Evolutionary conservation across 2,329 filamentous ascomycete genomes (phyloP).

Genomic region (Cladosporium oxysporum): DNA sequence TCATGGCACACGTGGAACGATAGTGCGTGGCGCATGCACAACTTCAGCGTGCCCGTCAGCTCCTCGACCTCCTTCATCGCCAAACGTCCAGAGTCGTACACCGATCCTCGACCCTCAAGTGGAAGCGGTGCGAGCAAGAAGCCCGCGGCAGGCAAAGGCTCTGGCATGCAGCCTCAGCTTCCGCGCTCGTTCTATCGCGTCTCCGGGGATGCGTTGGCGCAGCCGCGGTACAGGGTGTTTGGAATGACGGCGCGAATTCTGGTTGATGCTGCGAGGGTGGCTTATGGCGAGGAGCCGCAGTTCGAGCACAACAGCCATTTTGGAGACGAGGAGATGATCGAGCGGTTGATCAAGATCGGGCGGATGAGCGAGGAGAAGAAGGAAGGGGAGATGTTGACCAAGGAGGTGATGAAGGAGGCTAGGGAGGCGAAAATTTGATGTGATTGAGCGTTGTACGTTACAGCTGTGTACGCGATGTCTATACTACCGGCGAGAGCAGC

Average conservation of each 20-base stretch:
- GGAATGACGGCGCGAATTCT: constrained; percentile 92
- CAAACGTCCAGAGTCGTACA: constrained; percentile 27
- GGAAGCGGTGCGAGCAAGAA: constrained; percentile 12
- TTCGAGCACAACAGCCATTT: constrained; percentile 72
- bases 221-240: constrained; percentile 73
- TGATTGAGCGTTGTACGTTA: not conserved
- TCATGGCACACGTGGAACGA: constrained; percentile 79
- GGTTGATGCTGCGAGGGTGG: constrained; percentile 82
- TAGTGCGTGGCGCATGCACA: constrained; percentile 80
- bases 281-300: constrained; percentile 78
- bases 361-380: constrained; percentile 54
- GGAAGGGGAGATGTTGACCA: constrained; percentile 49
- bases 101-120: constrained; percentile 23
- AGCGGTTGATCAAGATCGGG: constrained; percentile 56
- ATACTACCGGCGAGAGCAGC: not conserved
- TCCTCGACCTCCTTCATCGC: constrained; percentile 61
- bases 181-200: constrained; percentile 33
- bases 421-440: constrained; percentile 37
- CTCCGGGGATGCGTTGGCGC: constrained; percentile 31
- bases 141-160: not conserved
- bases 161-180: constrained; percentile 28
- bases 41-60: constrained; percentile 83
- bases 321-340: constrained; percentile 68
- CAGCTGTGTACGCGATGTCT: not conserved
- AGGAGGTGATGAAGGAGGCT: constrained; percentile 40